These are phyloP conservation scores for Vigna hirtella DNA, from an alignment of 306 rosid genomes.

Conservation along the genomic window DNA sequence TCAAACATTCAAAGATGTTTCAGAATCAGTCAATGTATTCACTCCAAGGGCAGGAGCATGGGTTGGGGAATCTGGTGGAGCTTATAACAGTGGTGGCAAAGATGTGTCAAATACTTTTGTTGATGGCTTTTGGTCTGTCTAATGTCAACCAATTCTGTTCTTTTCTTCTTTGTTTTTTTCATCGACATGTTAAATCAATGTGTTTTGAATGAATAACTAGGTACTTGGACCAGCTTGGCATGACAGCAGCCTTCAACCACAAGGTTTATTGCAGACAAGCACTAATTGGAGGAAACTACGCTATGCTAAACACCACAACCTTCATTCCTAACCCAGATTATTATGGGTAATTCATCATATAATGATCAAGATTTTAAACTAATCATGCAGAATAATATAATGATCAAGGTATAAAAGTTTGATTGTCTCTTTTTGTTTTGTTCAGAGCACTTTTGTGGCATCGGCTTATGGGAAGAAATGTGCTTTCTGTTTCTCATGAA, in stretches of 20 bases:
- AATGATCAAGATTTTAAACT: neutral
- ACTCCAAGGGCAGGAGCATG: conserved; percentile 62
- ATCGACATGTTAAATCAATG: neutral
- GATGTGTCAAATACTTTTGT: conserved; percentile 66
- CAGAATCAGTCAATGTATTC: conserved; percentile 35
- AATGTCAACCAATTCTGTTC: neutral
- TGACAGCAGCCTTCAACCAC: conserved; percentile 63
- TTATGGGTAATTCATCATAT: conserved; percentile 50
- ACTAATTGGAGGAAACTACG: conserved; percentile 77
- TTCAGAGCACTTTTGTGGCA: conserved; percentile 63
- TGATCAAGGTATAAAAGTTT: neutral
- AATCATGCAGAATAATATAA: neutral
- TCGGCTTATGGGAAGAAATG: conserved; percentile 58
- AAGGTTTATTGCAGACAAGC: conserved; percentile 71
- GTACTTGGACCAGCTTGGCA: conserved; percentile 78
- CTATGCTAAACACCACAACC: conserved; percentile 61
- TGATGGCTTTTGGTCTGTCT: conserved; percentile 64
- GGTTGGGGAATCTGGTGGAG: conserved; percentile 86
- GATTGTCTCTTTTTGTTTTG: neutral
- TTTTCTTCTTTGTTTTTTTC: neutral
- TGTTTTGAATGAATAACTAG: conserved; percentile 38
- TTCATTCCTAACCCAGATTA: conserved; percentile 77
- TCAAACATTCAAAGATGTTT: conserved; percentile 52
- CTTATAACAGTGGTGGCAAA: conserved; percentile 78
- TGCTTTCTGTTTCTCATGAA: conserved; percentile 45